These are phyloP conservation scores for Sugiyamaella castrensis DNA, from an alignment of 1,139 yeast genomes.

Conservation along the genomic window DNA sequence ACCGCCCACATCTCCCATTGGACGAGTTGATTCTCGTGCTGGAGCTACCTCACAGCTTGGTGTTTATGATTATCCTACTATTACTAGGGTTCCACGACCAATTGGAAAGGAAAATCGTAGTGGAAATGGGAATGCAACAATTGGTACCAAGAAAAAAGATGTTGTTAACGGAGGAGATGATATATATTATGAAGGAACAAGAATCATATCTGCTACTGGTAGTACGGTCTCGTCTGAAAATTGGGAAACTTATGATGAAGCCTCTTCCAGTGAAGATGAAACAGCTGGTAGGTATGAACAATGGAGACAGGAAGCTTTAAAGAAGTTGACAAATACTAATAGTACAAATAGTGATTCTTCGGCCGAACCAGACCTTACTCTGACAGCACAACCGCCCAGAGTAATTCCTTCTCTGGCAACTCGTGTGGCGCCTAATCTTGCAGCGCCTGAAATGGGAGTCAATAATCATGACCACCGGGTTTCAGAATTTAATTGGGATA, in stretches of 20 bases:
- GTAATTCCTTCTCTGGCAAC: too few relatives aligned
- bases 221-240: constrained; percentile 22
- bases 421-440: too few relatives aligned
- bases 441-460: too few relatives aligned
- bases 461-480: constrained; percentile 19
- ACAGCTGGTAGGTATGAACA: constrained; percentile 21
- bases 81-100: constrained; percentile 1
- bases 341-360: constrained; percentile 4
- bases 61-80: neutral
- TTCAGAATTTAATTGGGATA: constrained; percentile 33
- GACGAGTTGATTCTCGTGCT: neutral
- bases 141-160: neutral
- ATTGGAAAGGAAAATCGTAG: constrained; percentile 8
- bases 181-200: neutral
- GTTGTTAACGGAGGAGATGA: neutral
- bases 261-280: constrained; percentile 28
- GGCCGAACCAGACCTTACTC: constrained; percentile 2
- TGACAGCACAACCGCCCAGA: neutral
- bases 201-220: constrained; percentile 5
- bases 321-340: constrained; percentile 15
- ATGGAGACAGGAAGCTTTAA: constrained; percentile 26
- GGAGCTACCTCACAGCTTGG: neutral
- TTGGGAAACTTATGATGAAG: constrained; percentile 28
- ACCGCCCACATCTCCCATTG: neutral
- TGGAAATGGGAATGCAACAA: neutral